Conservation (phyloP, 371 early-diverging fungal species). For the Mortierella sp. region DNA sequence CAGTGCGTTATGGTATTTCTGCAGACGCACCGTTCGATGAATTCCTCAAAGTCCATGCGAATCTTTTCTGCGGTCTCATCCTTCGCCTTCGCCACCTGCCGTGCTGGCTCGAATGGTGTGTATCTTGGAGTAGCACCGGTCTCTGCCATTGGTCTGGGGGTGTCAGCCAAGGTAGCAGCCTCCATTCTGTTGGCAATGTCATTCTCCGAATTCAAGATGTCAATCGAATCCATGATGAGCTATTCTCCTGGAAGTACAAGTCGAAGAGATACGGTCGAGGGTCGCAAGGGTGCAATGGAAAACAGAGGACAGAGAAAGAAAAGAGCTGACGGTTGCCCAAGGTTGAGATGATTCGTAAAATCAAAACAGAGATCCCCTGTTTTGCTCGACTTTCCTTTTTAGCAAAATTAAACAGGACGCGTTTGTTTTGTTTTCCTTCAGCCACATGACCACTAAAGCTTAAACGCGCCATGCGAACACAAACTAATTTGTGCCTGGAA, state of each 20-base stretch:
- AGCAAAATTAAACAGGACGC: slow-evolving; percentile 3
- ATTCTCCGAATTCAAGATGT: slow-evolving; percentile 46
- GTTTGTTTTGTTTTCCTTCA: not conserved
- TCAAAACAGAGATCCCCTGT: slow-evolving; percentile 12
- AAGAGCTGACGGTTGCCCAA: not conserved
- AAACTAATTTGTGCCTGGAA: no score
- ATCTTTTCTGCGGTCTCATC: slow-evolving; percentile 86
- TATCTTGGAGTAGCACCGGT: slow-evolving; percentile 22
- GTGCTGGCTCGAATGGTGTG: slow-evolving; percentile 58
- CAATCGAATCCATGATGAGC: slow-evolving; percentile 48
- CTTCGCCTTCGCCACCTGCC: slow-evolving; percentile 70
- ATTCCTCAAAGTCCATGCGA: slow-evolving; percentile 82
- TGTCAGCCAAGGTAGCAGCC: slow-evolving; percentile 50
- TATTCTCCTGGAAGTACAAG: slow-evolving; percentile 3
- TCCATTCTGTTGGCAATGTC: slow-evolving; percentile 51
- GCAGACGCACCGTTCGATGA: slow-evolving; percentile 72
- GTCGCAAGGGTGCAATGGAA: not conserved
- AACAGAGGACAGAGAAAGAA: not conserved
- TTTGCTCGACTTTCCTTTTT: not conserved
- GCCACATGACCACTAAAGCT: slow-evolving; percentile 1
- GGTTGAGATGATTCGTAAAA: not conserved
- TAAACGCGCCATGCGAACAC: no score
- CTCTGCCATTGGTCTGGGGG: slow-evolving; percentile 31
- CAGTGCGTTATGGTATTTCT: no score
- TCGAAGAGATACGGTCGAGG: slow-evolving; percentile 1